Evolutionary conservation across 345 rosid species (phyloP), one percentile per base, ranked within the genome.

Genomic region (Erodium maritimum): DNA sequence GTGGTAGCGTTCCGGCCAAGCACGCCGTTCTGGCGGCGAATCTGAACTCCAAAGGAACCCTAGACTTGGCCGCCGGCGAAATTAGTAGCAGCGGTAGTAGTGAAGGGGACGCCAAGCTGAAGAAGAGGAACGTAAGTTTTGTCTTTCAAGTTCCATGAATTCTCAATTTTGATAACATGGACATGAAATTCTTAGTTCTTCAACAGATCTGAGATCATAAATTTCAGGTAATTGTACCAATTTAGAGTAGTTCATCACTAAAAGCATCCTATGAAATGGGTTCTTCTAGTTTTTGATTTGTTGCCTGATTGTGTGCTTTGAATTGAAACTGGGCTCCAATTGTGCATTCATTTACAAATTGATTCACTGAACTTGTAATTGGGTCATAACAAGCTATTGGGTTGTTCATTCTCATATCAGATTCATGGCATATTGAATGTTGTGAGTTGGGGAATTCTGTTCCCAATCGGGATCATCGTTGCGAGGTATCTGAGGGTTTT

Each of bases 391-490:
- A 18, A 16, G 17, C 19, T 59, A 12, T 4, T 55, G 21, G 42
- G 33, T 34, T 22, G 56, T 53, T 19, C 19, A 22, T 22, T 53
- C n/a, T 55, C 51, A 24, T 6, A 3, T 60, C 82, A 90, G 95
- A 80, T 83, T 68, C 97, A 85, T 74, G 97, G 97, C 60, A 67
- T 87, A n/a, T 69, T 90, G 58, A 90, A 90, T 54, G 89, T 75
- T 1, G 86, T 87, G 69, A 85, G 95, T 56, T 90, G 97, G 97
- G 93, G 97, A 42, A 56, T 87, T 62, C 60, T 90, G 83, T 77
- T 90, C 61, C 97, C 95, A 0, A 0, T 80, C 22, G 97, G 97
- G 37, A 65, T 66, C 19, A 72, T 90, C 22, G 73, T 90, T 12
- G 97, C 95, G 0, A 74, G 97, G 52, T 90, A 90, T 58, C 1